Percentiles rank a stretch among this genome's conserved stretches.
phyloP scores from a whole-genome alignment of 2,329 filamentous ascomycete species.

The Exophiala bonariae region DNA sequence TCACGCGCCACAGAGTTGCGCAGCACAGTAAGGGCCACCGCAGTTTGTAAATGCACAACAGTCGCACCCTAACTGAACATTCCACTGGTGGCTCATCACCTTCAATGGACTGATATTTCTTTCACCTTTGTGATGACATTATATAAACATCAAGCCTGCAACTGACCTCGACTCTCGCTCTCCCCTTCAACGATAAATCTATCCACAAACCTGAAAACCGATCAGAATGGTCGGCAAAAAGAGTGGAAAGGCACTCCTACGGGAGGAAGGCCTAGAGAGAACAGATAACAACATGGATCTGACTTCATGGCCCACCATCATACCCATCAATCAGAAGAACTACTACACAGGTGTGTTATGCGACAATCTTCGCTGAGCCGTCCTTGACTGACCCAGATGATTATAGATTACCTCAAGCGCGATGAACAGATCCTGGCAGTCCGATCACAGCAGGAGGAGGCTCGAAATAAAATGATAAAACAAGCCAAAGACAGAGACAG shows the following conservation, averaged over 20 bases:
- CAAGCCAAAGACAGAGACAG: slow-evolving; percentile 85
- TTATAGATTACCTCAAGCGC: slow-evolving; percentile 88
- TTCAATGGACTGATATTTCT: too few species aligned
- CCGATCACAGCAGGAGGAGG: slow-evolving; percentile 83
- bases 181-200: too few species aligned
- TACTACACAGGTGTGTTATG: slow-evolving; percentile 69
- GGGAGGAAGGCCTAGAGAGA: slow-evolving; percentile 67
- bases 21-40: too few species aligned
- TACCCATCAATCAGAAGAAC: slow-evolving; percentile 98
- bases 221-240: slow-evolving; percentile 64
- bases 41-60: too few species aligned
- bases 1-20: too few species aligned
- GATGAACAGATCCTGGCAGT: slow-evolving; percentile 94
- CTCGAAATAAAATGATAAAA: slow-evolving; percentile 78
- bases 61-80: too few species aligned
- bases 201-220: too few species aligned
- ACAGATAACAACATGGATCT: slow-evolving; percentile 99
- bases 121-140: too few species aligned
- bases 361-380: too few species aligned
- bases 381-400: slow-evolving; percentile 70
- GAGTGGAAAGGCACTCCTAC: slow-evolving; percentile 55
- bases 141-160: too few species aligned
- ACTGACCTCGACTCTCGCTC: too few species aligned
- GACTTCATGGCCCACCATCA: slow-evolving; percentile 87
- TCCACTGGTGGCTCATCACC: too few species aligned